Conservation (phyloP, 1,139 yeast genomes). For the Blastobotrys raffinosifermentans region DNA sequence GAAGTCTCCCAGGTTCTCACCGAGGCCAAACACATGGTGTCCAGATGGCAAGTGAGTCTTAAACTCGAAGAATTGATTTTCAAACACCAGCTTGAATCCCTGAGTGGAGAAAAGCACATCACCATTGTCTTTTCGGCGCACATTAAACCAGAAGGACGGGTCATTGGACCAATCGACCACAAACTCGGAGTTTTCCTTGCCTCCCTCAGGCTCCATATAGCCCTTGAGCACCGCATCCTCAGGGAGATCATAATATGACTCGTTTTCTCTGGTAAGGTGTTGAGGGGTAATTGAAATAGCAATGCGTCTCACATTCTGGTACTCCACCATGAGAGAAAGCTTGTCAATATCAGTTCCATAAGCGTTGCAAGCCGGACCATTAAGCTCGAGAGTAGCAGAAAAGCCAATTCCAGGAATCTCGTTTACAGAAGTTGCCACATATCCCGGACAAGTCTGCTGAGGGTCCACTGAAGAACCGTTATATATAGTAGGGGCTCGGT, state of each 20-base stretch:
- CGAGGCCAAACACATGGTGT: slow-evolving; percentile 32
- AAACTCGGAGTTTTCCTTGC: slow-evolving; percentile 18
- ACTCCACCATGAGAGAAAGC: slow-evolving; percentile 31
- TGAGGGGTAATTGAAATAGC: slow-evolving; percentile 31
- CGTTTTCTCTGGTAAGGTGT: slow-evolving; percentile 22
- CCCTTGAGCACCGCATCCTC: slow-evolving; percentile 29
- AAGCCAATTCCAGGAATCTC: slow-evolving; percentile 22
- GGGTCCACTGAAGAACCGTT: slow-evolving; percentile 31
- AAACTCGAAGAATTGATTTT: slow-evolving; percentile 34
- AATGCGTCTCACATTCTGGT: slow-evolving; percentile 28
- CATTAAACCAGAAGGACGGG: slow-evolving; percentile 30
- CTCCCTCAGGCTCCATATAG: slow-evolving; percentile 10
- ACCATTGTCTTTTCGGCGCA: slow-evolving; percentile 26
- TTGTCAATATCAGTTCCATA: slow-evolving; percentile 33
- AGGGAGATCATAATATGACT: slow-evolving; percentile 28
- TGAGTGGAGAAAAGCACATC: slow-evolving; percentile 32
- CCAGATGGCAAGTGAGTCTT: slow-evolving; percentile 30
- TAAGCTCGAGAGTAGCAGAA: slow-evolving; percentile 26
- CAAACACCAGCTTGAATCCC: slow-evolving; percentile 33
- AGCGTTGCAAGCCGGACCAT: slow-evolving; percentile 26
- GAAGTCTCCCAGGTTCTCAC: slow-evolving; percentile 34
- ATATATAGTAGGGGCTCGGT: slow-evolving; percentile 26
- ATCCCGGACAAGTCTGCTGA: slow-evolving; percentile 30
- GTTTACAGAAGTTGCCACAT: slow-evolving; percentile 21
- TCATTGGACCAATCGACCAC: slow-evolving; percentile 26